Percentiles rank a stretch among this genome's conserved stretches.
phyloP scores from a whole-genome alignment of 2,329 filamentous ascomycete genomes.

The Chrysoporthe puriensis region DNA sequence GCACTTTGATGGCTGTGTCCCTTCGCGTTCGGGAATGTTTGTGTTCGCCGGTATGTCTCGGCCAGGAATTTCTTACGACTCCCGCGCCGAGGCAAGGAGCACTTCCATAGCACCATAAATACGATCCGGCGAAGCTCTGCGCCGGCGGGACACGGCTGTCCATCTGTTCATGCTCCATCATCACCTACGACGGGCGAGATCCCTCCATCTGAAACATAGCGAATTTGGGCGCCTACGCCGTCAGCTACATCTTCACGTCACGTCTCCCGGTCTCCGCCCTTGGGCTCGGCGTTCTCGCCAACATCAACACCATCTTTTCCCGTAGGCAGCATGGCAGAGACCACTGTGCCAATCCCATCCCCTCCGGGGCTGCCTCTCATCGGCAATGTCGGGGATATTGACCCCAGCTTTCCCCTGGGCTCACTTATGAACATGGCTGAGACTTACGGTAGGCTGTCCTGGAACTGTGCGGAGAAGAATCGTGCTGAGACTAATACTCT shows the following conservation, averaged over 20 bases:
- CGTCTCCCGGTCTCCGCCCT: neutral
- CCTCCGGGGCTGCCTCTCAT: slow-evolving; percentile 67
- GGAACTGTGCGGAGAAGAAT: neutral
- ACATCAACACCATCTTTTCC: neutral
- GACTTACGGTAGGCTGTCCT: slow-evolving; percentile 59
- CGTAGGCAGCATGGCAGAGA: slow-evolving; percentile 27
- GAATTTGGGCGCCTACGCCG: neutral
- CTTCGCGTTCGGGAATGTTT: neutral
- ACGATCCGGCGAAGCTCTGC: neutral
- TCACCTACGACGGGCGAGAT: neutral
- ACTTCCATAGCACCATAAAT: neutral
- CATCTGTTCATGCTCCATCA: neutral
- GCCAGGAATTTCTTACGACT: neutral
- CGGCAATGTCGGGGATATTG: slow-evolving; percentile 68
- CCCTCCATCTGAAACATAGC: neutral
- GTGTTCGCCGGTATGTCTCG: neutral
- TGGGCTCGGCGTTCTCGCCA: neutral
- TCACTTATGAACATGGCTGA: slow-evolving; percentile 63
- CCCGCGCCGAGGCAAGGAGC: neutral
- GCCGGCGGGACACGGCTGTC: neutral
- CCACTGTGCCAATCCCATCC: slow-evolving; percentile 58
- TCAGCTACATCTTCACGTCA: neutral
- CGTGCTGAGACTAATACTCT: slow-evolving; percentile 27
- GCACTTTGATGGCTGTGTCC: neutral
- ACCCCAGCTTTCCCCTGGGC: slow-evolving; percentile 57